Conservation (phyloP, 2,329 filamentous ascomycete species). For the Colletotrichum falcatum region DNA sequence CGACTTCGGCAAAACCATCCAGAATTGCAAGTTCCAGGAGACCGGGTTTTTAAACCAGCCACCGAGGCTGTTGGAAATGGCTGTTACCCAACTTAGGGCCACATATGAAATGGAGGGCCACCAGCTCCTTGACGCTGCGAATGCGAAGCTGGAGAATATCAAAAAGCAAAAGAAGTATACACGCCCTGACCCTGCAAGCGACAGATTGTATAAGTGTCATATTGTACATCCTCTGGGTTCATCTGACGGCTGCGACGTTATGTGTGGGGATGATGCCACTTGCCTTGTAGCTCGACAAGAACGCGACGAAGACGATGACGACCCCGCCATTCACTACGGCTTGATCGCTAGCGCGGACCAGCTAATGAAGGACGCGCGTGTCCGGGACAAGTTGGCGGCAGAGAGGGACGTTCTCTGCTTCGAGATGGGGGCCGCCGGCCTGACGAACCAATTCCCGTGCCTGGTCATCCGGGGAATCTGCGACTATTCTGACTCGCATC, state of each 20-base stretch:
- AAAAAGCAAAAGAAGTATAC: neutral
- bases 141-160: neutral
- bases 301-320: constrained; percentile 25
- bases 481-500: constrained; percentile 49
- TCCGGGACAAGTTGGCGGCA: constrained; percentile 51
- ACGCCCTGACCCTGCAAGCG: neutral
- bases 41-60: constrained; percentile 31
- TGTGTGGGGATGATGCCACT: neutral
- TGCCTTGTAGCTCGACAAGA: neutral
- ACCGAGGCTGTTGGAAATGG: constrained; percentile 1
- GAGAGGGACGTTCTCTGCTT: constrained; percentile 48
- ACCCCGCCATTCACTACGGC: constrained; percentile 48
- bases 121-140: neutral
- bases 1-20: constrained; percentile 39
- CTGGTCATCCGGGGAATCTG: constrained; percentile 49
- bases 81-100: neutral
- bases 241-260: neutral
- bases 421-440: neutral
- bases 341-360: constrained; percentile 50
- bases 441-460: constrained; percentile 5
- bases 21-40: constrained; percentile 8
- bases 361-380: constrained; percentile 47
- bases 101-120: neutral
- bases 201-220: neutral
- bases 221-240: neutral